Percentiles rank a stretch among this genome's conserved stretches.
phyloP scores from a whole-genome alignment of 805 yeast species.

The Pichia kluyveri region DNA sequence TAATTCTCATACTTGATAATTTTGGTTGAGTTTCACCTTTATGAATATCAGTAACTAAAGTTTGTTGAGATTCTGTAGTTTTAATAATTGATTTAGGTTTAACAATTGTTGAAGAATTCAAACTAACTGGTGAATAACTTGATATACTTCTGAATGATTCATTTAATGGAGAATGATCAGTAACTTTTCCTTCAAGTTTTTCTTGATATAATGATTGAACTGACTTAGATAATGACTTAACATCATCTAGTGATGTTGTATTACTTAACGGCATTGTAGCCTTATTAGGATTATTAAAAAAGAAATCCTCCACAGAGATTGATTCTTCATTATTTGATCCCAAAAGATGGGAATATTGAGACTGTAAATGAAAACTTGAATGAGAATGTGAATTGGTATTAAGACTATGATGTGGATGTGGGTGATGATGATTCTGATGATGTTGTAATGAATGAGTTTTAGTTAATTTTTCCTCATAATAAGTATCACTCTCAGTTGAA shows the following conservation, averaged over 20 bases:
- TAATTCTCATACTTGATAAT: conserved; percentile 13
- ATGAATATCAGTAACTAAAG: conserved; percentile 2
- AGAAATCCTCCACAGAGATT: conserved; percentile 47
- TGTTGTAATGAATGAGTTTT: not conserved
- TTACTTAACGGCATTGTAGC: conserved; percentile 9
- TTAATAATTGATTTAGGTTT: conserved; percentile 19
- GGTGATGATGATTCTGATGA: too few species aligned
- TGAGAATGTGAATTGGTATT: not conserved
- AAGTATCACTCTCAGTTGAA: conserved; percentile 1
- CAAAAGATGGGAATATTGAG: not conserved
- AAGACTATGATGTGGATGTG: not conserved
- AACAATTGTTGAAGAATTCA: conserved; percentile 10
- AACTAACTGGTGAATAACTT: not conserved
- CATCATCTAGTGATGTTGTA: conserved; percentile 9
- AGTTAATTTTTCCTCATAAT: not conserved
- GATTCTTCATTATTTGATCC: conserved; percentile 1
- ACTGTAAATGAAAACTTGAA: not conserved
- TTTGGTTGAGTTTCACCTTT: conserved; percentile 7
- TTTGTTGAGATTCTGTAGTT: conserved; percentile 6
- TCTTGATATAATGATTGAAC: not conserved
- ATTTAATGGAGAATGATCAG: not conserved
- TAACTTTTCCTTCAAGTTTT: not conserved
- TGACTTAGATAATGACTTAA: not conserved
- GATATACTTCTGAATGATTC: not conserved
- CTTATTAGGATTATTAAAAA: conserved; percentile 29